These are phyloP conservation scores for Dactylellina drechsleri DNA, from an alignment of 2,329 filamentous ascomycete species.

Conservation along the genomic window DNA sequence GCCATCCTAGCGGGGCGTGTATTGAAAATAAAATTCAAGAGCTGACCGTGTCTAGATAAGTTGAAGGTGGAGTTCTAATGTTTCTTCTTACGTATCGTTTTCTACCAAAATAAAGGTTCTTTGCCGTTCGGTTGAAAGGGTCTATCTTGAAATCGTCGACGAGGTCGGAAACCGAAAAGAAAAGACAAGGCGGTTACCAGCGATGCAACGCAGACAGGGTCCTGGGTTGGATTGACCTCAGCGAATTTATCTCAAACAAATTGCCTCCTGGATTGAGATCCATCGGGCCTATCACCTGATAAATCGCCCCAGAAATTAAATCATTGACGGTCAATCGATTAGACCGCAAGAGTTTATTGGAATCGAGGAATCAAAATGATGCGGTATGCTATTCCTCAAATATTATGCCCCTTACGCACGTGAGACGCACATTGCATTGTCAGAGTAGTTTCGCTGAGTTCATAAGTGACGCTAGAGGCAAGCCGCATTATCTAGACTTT, in stretches of 20 bases:
- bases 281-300: too few species aligned
- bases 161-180: too few species aligned
- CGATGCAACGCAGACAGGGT: constrained; percentile 25
- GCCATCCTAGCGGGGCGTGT: constrained; percentile 31
- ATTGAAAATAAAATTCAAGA: constrained; percentile 26
- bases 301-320: too few species aligned
- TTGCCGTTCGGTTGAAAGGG: constrained; percentile 22
- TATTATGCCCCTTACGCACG: too few species aligned
- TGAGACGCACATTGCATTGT: too few species aligned
- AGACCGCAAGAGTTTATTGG: background rate
- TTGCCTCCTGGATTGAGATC: constrained; percentile 25
- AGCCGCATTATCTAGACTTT: too few species aligned
- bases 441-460: background rate
- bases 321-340: too few species aligned
- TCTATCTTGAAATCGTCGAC: constrained; percentile 39
- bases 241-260: constrained; percentile 31
- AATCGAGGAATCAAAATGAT: constrained; percentile 10
- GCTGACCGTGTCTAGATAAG: constrained; percentile 21
- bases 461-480: too few species aligned
- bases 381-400: constrained; percentile 29
- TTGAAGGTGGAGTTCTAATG: constrained; percentile 38
- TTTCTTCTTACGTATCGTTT: constrained; percentile 44
- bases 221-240: constrained; percentile 17
- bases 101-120: constrained; percentile 36
- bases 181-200: constrained; percentile 10